Conservation (phyloP, 345 rosid genomes). For the Citrus glauca region DNA sequence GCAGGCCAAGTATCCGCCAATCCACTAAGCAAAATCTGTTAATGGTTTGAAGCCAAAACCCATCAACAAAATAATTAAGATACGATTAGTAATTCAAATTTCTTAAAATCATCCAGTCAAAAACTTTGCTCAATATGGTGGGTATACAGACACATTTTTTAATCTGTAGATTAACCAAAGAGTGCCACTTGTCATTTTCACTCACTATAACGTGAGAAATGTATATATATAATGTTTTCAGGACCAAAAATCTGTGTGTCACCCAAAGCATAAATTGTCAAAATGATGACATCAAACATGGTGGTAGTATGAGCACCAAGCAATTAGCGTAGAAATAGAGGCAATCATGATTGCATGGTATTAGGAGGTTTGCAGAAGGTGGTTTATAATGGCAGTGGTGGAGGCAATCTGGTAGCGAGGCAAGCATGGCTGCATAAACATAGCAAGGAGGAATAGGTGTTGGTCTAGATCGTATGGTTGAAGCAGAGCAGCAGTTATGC, state of each 20-base stretch:
- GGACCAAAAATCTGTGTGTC: no score
- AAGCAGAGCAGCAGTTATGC: neutral
- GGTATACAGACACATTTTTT: no score
- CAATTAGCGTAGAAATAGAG: neutral
- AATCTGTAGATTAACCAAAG: no score
- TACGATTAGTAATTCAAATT: neutral
- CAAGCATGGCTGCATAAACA: neutral
- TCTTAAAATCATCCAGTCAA: neutral
- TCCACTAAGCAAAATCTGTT: constrained; percentile 76
- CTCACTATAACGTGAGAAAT: no score
- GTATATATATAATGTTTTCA: no score
- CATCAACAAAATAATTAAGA: constrained; percentile 9
- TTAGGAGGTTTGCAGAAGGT: neutral
- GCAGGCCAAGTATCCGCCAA: constrained; percentile 91
- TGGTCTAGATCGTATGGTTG: neutral
- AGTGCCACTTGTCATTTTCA: no score
- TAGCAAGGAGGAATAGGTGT: neutral
- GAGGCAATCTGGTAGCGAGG: neutral
- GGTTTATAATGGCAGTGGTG: neutral
- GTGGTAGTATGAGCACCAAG: no score
- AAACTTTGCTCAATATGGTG: no score
- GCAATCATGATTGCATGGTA: neutral
- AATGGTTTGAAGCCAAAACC: constrained; percentile 8
- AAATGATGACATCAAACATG: no score
- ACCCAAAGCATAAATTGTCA: no score